Base-by-base conservation (phyloP, 441 rosid species). In the Melastoma candidum region DNA sequence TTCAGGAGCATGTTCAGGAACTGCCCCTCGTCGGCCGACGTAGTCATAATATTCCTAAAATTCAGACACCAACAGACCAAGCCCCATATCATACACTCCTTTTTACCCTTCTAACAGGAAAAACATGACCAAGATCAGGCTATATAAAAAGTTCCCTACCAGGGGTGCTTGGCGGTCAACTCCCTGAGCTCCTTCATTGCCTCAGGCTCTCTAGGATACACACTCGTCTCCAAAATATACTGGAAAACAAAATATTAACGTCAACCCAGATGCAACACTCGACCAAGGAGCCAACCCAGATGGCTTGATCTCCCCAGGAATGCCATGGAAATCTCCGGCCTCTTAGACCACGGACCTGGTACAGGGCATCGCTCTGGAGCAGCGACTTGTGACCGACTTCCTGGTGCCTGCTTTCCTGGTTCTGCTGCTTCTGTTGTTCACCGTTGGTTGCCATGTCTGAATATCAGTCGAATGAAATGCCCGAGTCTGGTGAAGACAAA, bases 191-290 rank as follows among this genome's bases (percentile, higher is more conserved):
- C 95, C 73, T 85, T 92, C 98, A 92, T 84, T 50, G 89, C 13
- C 70, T 84, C 97, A 39, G 94, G 85, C 78, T 92, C 98, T 51
- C 82, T 85, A 39, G 98, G 98, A 65, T 88, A 88, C 57, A 92
- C 98, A 65, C 98, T 92, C 1, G 97, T 92, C 74, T 92, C 96
- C n/a, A 92, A 68, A 24, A 92, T 92, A 71, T 92, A 92, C 95
- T 92, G 22, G 5, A 7, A 1, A 2, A 17, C 22, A 17, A 17
- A 17, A 17, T 17, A 17, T 17, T 17, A 54, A 55, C 12, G 2
- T 39, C 22, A 53, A 32, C 41, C 41, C 41, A 32, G 41, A 32
- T 4, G 41, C 41, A 32, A 32, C 5, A 32, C 8, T 32, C 41
- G 8, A 32, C 8, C 41, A 32, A 32, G 5, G 8, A 32, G 41